Conservation (phyloP, 176 grass and related monocot genomes). For the Elaeis guineensis region DNA sequence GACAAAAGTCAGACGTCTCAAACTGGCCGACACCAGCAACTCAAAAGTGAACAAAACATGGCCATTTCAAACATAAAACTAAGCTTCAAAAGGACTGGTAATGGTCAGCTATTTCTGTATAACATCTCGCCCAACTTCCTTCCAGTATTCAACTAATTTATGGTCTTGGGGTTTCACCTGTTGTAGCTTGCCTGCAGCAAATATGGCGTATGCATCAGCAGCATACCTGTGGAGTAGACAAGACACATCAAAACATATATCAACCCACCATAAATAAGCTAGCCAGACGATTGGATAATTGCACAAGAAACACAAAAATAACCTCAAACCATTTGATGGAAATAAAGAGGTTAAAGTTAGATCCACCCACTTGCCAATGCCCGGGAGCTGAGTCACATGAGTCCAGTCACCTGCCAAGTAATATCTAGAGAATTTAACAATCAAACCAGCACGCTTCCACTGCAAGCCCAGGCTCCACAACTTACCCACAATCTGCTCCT, state of each 20-base stretch:
- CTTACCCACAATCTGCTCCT: too few relatives aligned
- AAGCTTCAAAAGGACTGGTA: too few relatives aligned
- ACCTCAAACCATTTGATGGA: background rate
- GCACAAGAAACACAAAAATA: background rate
- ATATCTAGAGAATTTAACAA: constrained; percentile 32
- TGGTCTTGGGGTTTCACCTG: too few relatives aligned
- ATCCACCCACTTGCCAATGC: constrained; percentile 63
- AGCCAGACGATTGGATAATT: background rate
- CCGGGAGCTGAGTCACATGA: constrained; percentile 52
- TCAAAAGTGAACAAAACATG: too few relatives aligned
- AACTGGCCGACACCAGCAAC: too few relatives aligned
- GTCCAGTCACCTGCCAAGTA: constrained; percentile 52
- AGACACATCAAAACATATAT: background rate
- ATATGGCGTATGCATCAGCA: constrained; percentile 83
- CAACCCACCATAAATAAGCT: background rate
- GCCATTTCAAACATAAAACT: too few relatives aligned
- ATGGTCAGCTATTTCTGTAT: too few relatives aligned
- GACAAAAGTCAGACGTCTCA: too few relatives aligned
- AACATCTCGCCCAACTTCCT: background rate
- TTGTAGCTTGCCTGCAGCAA: constrained; percentile 59
- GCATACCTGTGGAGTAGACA: constrained; percentile 42
- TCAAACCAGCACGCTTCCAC: constrained; percentile 23
- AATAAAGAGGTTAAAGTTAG: background rate
- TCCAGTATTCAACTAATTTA: constrained; percentile 68
- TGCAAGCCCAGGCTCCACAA: constrained; percentile 42